Evolutionary conservation across 2,329 filamentous ascomycete genomes (phyloP).

Genomic region (Aspergillus amoenus): DNA sequence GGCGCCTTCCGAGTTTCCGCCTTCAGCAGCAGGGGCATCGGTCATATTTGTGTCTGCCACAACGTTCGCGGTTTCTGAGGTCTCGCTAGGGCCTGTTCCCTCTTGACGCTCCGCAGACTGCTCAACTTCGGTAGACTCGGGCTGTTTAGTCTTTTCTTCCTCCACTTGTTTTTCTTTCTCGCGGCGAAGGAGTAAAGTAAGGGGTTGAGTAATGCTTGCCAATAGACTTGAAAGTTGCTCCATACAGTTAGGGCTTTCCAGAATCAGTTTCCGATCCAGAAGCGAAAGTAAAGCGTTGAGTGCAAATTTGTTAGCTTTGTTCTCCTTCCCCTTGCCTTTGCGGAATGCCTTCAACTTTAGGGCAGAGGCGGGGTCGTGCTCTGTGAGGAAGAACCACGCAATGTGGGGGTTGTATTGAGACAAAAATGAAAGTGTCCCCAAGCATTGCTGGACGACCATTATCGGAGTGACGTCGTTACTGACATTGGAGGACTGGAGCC

Average conservation of each 20-base stretch:
- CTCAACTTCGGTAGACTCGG: constrained; percentile 26
- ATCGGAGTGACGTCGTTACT: constrained; percentile 90
- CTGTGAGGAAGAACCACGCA: constrained; percentile 86
- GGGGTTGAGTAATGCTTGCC: constrained; percentile 81
- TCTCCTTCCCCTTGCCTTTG: constrained; percentile 87
- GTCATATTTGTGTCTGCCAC: constrained; percentile 40
- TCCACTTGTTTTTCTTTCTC: constrained; percentile 69
- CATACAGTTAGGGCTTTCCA: constrained; percentile 97
- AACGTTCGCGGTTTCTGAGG: constrained; percentile 22
- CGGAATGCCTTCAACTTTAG: constrained; percentile 74
- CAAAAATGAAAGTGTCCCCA: constrained; percentile 80
- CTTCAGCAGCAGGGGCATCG: constrained; percentile 36
- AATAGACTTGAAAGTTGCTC: constrained; percentile 84
- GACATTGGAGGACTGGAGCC: constrained; percentile 57
- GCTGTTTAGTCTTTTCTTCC: constrained; percentile 40
- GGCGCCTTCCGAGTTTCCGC: constrained; percentile 27
- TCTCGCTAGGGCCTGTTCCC: constrained; percentile 22
- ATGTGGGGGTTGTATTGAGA: constrained; percentile 84
- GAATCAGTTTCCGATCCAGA: constrained; percentile 89
- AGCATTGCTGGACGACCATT: constrained; percentile 92
- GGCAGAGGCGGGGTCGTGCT: constrained; percentile 78
- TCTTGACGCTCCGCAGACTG: constrained; percentile 23
- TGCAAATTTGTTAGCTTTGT: constrained; percentile 80
- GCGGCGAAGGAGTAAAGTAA: constrained; percentile 78
- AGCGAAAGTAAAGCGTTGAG: constrained; percentile 87